phyloP scores from a whole-genome alignment of 495 filamentous ascomycete genomes.

The Podospora pseudoanserina region DNA sequence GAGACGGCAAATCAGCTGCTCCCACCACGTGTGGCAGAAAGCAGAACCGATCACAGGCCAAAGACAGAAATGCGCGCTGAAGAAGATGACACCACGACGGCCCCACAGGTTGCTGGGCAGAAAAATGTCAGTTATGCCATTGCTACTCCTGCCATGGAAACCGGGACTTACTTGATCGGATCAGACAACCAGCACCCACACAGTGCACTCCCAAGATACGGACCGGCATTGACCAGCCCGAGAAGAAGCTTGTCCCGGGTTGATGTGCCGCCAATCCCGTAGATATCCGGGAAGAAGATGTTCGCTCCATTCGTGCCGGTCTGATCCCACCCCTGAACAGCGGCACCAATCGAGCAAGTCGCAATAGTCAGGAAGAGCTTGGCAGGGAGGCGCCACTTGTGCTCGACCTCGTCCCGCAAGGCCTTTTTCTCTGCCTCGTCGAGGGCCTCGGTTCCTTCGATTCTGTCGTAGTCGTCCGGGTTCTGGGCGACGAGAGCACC shows the following conservation, averaged over 20 bases:
- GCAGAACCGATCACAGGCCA: constrained; percentile 61
- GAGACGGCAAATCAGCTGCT: constrained; percentile 60
- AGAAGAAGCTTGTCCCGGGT: constrained; percentile 50
- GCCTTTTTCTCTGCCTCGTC: constrained; percentile 49
- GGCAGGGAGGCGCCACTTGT: constrained; percentile 63
- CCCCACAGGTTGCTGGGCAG: constrained; percentile 48
- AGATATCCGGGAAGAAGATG: constrained; percentile 56
- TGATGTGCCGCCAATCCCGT: constrained; percentile 42
- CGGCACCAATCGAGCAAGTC: constrained; percentile 70
- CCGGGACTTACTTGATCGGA: constrained; percentile 51
- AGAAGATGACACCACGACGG: constrained; percentile 65
- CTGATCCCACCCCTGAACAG: constrained; percentile 72
- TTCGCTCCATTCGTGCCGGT: constrained; percentile 75
- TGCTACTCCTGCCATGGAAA: not conserved
- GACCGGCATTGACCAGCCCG: constrained; percentile 50
- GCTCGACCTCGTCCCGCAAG: constrained; percentile 55
- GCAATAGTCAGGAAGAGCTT: constrained; percentile 62
- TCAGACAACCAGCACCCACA: constrained; percentile 68
- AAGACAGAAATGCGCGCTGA: constrained; percentile 61
- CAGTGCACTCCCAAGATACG: constrained; percentile 47
- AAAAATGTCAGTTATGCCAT: not conserved
- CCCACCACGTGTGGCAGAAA: constrained; percentile 58
- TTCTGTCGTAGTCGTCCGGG: constrained; percentile 50
- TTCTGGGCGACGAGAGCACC: constrained; percentile 66
- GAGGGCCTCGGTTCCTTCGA: constrained; percentile 49